Evolutionary conservation across 177 flowering plant genomes (phyloP).

Genomic region (Vitis hybrid): DNA sequence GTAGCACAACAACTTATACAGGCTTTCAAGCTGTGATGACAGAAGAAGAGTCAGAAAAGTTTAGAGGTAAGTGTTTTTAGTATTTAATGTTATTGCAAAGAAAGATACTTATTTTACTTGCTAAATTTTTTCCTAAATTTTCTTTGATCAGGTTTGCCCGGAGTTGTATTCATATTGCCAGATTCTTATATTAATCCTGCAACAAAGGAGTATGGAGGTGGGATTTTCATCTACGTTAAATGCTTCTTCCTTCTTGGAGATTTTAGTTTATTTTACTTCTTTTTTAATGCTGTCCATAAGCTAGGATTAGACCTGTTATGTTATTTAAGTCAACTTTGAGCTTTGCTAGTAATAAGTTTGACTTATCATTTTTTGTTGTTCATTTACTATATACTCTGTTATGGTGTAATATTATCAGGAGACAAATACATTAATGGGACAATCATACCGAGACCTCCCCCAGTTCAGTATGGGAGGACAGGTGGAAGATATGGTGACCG

Average conservation of each 20-base stretch:
- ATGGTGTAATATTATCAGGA: conserved; percentile 40
- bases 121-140: conserved; percentile 12
- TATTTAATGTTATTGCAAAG: neutral
- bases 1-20: conserved; percentile 84
- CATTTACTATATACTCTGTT: neutral
- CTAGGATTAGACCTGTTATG: neutral
- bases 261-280: neutral
- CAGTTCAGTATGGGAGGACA: conserved; percentile 52
- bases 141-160: conserved; percentile 63
- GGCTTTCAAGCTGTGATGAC: conserved; percentile 91
- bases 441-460: conserved; percentile 84
- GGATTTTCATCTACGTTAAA: neutral
- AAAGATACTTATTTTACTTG: neutral
- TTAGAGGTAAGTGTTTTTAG: conserved; percentile 44
- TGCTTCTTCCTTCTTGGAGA: neutral
- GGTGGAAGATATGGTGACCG: conserved; percentile 35
- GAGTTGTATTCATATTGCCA: conserved; percentile 85
- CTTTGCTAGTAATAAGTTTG: neutral
- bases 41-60: conserved; percentile 80
- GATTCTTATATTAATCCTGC: conserved; percentile 93
- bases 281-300: no score
- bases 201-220: conserved; percentile 97
- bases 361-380: neutral
- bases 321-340: neutral
- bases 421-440: conserved; percentile 89